phyloP scores from a whole-genome alignment of 257 asterid genomes.

The Handroanthus guayacan region DNA sequence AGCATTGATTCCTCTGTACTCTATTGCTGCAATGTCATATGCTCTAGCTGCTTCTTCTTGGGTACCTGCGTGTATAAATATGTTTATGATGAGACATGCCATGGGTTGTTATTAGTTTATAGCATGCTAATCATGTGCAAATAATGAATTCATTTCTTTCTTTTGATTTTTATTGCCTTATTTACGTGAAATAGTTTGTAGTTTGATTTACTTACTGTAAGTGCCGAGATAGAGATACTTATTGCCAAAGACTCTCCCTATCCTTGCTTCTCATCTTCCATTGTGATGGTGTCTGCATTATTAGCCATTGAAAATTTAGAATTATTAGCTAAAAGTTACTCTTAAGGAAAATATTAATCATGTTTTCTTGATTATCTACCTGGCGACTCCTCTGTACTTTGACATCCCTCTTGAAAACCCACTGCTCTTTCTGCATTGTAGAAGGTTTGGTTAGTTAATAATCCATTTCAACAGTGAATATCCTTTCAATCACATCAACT shows the following conservation, averaged over 20 bases:
- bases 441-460: constrained; percentile 2
- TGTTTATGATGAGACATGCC: constrained; percentile 35
- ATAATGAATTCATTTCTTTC: not conserved
- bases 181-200: not conserved
- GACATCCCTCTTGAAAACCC: constrained; percentile 60
- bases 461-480: constrained; percentile 19
- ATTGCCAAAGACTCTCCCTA: constrained; percentile 55
- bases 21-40: constrained; percentile 60
- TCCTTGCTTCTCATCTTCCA: constrained; percentile 63
- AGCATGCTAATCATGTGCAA: constrained; percentile 1
- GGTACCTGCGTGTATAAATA: constrained; percentile 42
- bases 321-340: not conserved
- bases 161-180: not conserved
- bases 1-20: constrained; percentile 58
- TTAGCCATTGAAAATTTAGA: constrained; percentile 15
- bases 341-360: not conserved
- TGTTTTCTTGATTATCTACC: constrained; percentile 35
- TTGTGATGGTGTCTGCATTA: constrained; percentile 56
- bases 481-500: not conserved
- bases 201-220: constrained; percentile 46
- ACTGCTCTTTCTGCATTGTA: constrained; percentile 54
- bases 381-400: constrained; percentile 52
- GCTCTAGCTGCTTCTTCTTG: constrained; percentile 71
- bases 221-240: constrained; percentile 59
- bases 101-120: not conserved